Percentiles rank a stretch among this genome's conserved stretches.
Conservation (phyloP, 78 protist species). For the Dictyostelium brefeldianum region DNA sequence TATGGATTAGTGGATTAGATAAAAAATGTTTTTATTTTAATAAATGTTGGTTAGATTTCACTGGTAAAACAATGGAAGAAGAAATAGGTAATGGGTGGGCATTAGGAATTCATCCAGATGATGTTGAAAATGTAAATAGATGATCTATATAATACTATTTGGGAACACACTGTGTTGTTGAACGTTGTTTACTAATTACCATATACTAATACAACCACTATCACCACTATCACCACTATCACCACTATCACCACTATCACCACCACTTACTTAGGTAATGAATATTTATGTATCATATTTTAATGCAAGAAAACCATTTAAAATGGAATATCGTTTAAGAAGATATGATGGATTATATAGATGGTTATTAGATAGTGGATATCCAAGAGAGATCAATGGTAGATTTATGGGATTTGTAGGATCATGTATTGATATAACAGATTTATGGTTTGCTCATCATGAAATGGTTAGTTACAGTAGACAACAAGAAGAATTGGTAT, state of each 20-base stretch:
- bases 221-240: too few relatives aligned
- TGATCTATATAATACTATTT: too few relatives aligned
- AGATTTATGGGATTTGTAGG: slow-evolving; percentile 42
- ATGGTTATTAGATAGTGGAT: slow-evolving; percentile 48
- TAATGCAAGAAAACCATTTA: slow-evolving; percentile 34
- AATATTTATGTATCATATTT: neutral
- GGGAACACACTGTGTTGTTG: too few relatives aligned
- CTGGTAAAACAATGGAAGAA: slow-evolving; percentile 26
- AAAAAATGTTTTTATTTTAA: slow-evolving; percentile 34
- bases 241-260: too few relatives aligned
- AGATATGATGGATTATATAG: slow-evolving; percentile 62
- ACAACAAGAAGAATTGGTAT: slow-evolving; percentile 18
- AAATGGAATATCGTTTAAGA: slow-evolving; percentile 34
- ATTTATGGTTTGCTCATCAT: slow-evolving; percentile 62
- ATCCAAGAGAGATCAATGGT: slow-evolving; percentile 13
- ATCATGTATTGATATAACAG: slow-evolving; percentile 63
- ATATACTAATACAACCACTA: too few relatives aligned
- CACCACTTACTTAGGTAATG: too few relatives aligned
- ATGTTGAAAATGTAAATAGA: slow-evolving; percentile 6
- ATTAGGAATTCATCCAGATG: slow-evolving; percentile 42
- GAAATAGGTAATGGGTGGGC: slow-evolving; percentile 56
- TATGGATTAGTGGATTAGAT: slow-evolving; percentile 32
- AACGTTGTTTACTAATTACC: too few relatives aligned
- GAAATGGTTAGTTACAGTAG: slow-evolving; percentile 28
- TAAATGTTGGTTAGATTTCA: slow-evolving; percentile 42